A percentile compares a stretch with the other conserved stretches of the same genome.
Conservation (phyloP, 768 basidiomycete species). For the Boletellus emodensis region DNA sequence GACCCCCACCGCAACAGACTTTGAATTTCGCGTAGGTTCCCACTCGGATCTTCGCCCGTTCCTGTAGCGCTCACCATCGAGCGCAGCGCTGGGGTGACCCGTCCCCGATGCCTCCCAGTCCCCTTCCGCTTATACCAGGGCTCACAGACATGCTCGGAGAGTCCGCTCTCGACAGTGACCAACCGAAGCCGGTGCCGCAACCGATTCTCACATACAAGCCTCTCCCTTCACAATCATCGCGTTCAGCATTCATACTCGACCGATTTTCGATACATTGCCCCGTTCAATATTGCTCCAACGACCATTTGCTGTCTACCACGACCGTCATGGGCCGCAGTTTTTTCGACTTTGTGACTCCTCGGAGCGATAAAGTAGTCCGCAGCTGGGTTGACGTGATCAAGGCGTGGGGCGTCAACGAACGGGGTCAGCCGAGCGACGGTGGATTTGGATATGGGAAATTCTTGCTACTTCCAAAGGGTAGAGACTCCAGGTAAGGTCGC, state of each 20-base stretch:
- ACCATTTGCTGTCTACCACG: slow-evolving; percentile 58
- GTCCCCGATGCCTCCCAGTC: slow-evolving; percentile 56
- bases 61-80: slow-evolving; percentile 5
- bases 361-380: slow-evolving; percentile 63
- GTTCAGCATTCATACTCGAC: slow-evolving; percentile 79
- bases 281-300: slow-evolving; percentile 71
- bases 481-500: slow-evolving; percentile 50
- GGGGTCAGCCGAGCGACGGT: slow-evolving; percentile 77
- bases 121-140: slow-evolving; percentile 30
- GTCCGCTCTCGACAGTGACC: not conserved
- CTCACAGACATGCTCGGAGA: slow-evolving; percentile 14
- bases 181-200: slow-evolving; percentile 1
- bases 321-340: slow-evolving; percentile 61
- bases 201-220: slow-evolving; percentile 51
- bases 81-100: slow-evolving; percentile 66
- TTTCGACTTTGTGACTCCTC: slow-evolving; percentile 67
- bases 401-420: slow-evolving; percentile 81
- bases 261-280: slow-evolving; percentile 66
- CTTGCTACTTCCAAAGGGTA: slow-evolving; percentile 48
- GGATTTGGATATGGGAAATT: slow-evolving; percentile 83
- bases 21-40: slow-evolving; percentile 48
- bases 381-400: slow-evolving; percentile 77
- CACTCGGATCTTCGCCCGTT: slow-evolving; percentile 6
- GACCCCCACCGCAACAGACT: slow-evolving; percentile 52
- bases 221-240: slow-evolving; percentile 64